These are phyloP conservation scores for Candida tropicalis DNA, from an alignment of 1,139 yeast species.

Conservation along the genomic window DNA sequence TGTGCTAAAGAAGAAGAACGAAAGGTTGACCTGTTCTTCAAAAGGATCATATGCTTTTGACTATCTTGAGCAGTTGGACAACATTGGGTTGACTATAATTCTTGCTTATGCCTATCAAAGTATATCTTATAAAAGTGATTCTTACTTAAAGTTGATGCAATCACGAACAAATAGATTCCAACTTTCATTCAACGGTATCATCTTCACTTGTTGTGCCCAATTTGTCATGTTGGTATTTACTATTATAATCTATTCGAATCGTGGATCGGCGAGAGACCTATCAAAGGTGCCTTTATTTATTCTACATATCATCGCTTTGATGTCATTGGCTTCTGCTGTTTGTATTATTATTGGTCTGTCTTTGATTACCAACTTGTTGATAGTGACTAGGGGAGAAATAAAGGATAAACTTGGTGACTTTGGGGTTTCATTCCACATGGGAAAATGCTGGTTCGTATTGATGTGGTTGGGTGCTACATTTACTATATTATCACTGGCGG, in stretches of 20 bases:
- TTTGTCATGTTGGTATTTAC: slow-evolving; percentile 30
- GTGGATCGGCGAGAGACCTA: slow-evolving; percentile 27
- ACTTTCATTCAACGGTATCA: slow-evolving; percentile 20
- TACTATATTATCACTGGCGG: slow-evolving; percentile 27
- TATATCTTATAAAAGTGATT: slow-evolving; percentile 15
- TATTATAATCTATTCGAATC: slow-evolving; percentile 35
- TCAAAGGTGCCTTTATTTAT: slow-evolving; percentile 28
- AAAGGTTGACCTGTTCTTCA: slow-evolving; percentile 24
- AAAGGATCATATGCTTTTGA: slow-evolving; percentile 37
- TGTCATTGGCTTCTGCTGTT: slow-evolving; percentile 37
- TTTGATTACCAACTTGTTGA: slow-evolving; percentile 28
- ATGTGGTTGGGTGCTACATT: slow-evolving; percentile 37
- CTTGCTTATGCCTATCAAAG: slow-evolving; percentile 49
- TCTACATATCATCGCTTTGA: slow-evolving; percentile 32
- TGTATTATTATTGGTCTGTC: slow-evolving; percentile 32
- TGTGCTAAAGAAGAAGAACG: slow-evolving; percentile 20
- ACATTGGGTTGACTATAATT: slow-evolving; percentile 45
- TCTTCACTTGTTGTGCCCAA: slow-evolving; percentile 29
- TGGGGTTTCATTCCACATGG: slow-evolving; percentile 47
- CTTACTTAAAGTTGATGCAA: slow-evolving; percentile 23
- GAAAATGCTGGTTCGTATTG: slow-evolving; percentile 44
- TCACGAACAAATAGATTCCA: slow-evolving; percentile 19
- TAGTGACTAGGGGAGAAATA: slow-evolving; percentile 30
- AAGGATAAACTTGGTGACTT: slow-evolving; percentile 37
- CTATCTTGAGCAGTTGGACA: slow-evolving; percentile 43